Base-by-base conservation (phyloP, 495 filamentous ascomycete genomes). In the Aspergillus ostianus region DNA sequence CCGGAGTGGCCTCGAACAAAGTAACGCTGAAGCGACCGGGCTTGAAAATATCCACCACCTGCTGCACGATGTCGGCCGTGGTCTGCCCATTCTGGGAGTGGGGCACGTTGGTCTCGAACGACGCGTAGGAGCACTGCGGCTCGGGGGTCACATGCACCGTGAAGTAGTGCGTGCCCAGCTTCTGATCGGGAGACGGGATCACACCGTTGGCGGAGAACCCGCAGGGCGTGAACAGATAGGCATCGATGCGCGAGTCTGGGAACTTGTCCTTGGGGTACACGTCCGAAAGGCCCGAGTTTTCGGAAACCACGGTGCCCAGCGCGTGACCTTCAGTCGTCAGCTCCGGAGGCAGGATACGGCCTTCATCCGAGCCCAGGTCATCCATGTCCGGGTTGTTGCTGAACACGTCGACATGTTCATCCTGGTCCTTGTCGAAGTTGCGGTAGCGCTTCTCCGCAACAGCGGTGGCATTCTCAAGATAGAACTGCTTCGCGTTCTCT, bases 31-130 rank as follows among this genome's bases (percentile, higher is more conserved):
- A 99, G 58, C 92, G 89, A 21, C 92, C 93, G 2, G 94, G 94
- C 67, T 90, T 90, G 85, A 99, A 99, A 73, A 98, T 99, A 56
- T 82, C 77, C 55, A 97, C 92, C 20, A 98, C 95, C 58, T 97
- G 92, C 74, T 96, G 85, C 61, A 99, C 87, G 60, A 98, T 85
- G 30, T 95, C 93, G 27, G 85, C 86, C 21, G 93, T 97, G 67
- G 91, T 86, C 64, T 93, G 91, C 13, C 93, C 93, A 53, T 84
- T 88, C 74, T 95, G 90, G 21, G 85, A 85, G 56, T 90, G 86
- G n/a, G 95, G 94, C 7, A 99, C 95, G 64, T 99, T 98, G 63
- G 95, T 97, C 81, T 99, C 95, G 68, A 99, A 99, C 5, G 92
- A 97, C 17, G 95, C 95, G 68, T 96, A 99, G n/a, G 92, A 96